Base-by-base conservation (phyloP, 208 protist species). In the Crithidia bombi region DNA sequence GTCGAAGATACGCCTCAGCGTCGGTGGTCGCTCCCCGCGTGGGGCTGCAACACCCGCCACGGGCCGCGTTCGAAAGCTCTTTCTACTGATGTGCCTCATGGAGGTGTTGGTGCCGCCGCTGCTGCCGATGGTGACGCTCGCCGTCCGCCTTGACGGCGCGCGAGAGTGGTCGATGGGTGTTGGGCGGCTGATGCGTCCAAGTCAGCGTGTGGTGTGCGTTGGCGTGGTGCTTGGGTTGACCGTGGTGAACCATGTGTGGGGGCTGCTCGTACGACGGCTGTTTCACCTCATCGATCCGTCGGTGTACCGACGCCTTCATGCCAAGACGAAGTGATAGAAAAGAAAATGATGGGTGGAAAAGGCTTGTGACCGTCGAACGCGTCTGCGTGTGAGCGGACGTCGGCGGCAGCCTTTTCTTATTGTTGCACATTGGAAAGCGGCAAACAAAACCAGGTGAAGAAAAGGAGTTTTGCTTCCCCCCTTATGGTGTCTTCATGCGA, bases 321-420 rank as follows among this genome's bases (percentile, higher is more conserved):
- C 70, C n/a, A 76, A 76, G 44, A 65, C 38, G 14, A 76, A 76
- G 38, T 76, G 39, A 59, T n/a, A 35, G 25, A n/a, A 1, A 26
- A 2, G 36, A n/a, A 30, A 33, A 28, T 33, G 1, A 23, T n/a
- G n/a, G n/a, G n/a, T n/a, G n/a, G n/a, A n/a, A n/a, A n/a, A n/a
- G n/a, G n/a, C n/a, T n/a, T n/a, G n/a, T n/a, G n/a, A n/a, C n/a
- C n/a, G n/a, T n/a, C n/a, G n/a, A n/a, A n/a, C 14, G 47, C 25
- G 47, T 5, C 14, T 52, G 47, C 23, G 47, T 47, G n/a, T n/a
- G n/a, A n/a, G n/a, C n/a, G n/a, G n/a, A n/a, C n/a, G n/a, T n/a
- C n/a, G n/a, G n/a, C n/a, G n/a, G n/a, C n/a, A n/a, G n/a, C n/a
- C n/a, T n/a, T n/a, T n/a, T n/a, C n/a, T n/a, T n/a, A n/a, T n/a